Evolutionary conservation across 345 rosid genomes (phyloP).

Genomic region (Corchorus olitorius): DNA sequence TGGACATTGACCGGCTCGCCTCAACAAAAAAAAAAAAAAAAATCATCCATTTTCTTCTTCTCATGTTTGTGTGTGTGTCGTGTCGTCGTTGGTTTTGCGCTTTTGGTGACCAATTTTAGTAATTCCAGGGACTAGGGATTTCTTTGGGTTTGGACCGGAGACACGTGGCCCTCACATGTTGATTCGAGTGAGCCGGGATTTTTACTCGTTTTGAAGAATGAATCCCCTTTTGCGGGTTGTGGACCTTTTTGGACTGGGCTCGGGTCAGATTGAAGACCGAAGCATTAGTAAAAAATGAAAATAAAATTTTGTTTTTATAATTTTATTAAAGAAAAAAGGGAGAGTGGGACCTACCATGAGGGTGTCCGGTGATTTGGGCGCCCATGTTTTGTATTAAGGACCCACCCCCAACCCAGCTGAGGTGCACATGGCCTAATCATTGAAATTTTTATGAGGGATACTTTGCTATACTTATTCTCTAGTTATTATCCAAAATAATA

Average conservation of each 20-base stretch:
- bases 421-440: conserved; percentile 21
- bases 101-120: not conserved
- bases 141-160: not conserved
- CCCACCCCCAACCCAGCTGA: not conserved
- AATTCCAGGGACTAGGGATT: not conserved
- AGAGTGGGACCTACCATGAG: conserved; percentile 21
- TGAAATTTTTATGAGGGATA: not conserved
- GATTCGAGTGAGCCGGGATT: not conserved
- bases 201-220: no score
- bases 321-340: not conserved
- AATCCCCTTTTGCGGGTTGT: not conserved
- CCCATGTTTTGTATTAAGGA: not conserved
- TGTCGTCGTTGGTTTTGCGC: not conserved
- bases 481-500: not conserved
- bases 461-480: not conserved
- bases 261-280: not conserved
- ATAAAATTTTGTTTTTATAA: not conserved
- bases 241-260: not conserved
- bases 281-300: not conserved
- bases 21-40: not conserved
- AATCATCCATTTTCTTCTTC: no score
- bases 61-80: not conserved
- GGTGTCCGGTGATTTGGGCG: conserved; percentile 10
- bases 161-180: conserved; percentile 11
- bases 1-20: conserved; percentile 30